Conservation (phyloP, 257 asterid species). For the Solanum bukasovii region DNA sequence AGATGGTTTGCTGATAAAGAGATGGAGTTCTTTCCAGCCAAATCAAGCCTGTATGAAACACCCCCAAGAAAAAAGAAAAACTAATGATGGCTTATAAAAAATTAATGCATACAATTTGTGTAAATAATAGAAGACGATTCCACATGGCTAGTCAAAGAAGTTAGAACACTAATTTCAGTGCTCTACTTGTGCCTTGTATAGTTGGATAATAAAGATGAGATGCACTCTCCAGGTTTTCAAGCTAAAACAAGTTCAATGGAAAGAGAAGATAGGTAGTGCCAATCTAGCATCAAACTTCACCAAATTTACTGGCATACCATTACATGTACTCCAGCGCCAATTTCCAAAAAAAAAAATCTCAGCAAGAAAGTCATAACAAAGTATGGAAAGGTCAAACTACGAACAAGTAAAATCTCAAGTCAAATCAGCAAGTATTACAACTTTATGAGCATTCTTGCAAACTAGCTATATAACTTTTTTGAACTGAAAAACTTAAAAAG, state of each 20-base stretch:
- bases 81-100: background rate
- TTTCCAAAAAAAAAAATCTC: background rate
- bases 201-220: background rate
- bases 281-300: background rate
- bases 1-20: constrained; percentile 89
- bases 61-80: background rate
- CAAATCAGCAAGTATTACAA: background rate
- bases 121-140: background rate
- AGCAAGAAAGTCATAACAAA: background rate
- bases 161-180: background rate
- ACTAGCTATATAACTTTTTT: background rate
- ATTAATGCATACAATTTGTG: background rate
- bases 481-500: background rate
- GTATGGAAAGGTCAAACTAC: background rate
- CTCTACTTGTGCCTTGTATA: background rate
- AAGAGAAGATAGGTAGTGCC: background rate
- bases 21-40: constrained; percentile 42
- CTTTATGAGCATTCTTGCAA: background rate
- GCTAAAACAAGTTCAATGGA: background rate
- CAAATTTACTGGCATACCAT: background rate
- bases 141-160: background rate
- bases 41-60: constrained; percentile 40
- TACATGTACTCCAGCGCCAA: background rate
- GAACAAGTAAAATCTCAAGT: background rate
- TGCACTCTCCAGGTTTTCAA: background rate